Conservation (phyloP, 768 basidiomycete species). For the Rhodotorula toruloides region DNA sequence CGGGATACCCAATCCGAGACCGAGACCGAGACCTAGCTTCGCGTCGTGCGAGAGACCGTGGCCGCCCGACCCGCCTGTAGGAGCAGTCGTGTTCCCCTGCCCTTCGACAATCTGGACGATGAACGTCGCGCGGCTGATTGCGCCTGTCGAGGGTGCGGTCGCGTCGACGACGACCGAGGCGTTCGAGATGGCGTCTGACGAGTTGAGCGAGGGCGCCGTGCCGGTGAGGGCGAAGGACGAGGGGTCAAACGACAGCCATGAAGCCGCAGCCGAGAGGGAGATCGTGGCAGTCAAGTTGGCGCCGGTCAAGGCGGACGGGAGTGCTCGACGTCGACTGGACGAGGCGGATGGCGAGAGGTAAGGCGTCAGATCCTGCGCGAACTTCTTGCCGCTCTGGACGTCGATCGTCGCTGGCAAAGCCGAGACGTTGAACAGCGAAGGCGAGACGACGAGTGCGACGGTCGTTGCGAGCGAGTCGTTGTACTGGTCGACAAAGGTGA, state of each 20-base stretch:
- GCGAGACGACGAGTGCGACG: slow-evolving; percentile 61
- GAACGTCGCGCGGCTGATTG: slow-evolving; percentile 23
- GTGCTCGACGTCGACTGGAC: neutral
- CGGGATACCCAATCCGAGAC: slow-evolving; percentile 46
- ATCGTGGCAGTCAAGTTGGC: slow-evolving; percentile 30
- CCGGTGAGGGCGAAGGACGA: slow-evolving; percentile 31
- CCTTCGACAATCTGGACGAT: slow-evolving; percentile 25
- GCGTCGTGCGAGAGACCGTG: slow-evolving; percentile 12
- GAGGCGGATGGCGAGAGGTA: slow-evolving; percentile 14
- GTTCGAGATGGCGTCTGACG: slow-evolving; percentile 18
- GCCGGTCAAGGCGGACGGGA: neutral
- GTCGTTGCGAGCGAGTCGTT: slow-evolving; percentile 62
- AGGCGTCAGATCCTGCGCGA: slow-evolving; percentile 31
- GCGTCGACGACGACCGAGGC: slow-evolving; percentile 34
- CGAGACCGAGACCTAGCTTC: slow-evolving; percentile 43
- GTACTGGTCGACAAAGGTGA: slow-evolving; percentile 59
- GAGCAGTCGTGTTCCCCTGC: slow-evolving; percentile 5
- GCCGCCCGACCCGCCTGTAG: slow-evolving; percentile 1
- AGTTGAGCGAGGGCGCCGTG: slow-evolving; percentile 25
- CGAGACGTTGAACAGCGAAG: slow-evolving; percentile 62
- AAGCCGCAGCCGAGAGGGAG: slow-evolving; percentile 20
- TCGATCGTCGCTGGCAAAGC: slow-evolving; percentile 29
- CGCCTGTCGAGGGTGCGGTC: slow-evolving; percentile 11
- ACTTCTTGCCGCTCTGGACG: slow-evolving; percentile 32
- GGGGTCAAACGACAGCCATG: slow-evolving; percentile 38